Percentiles rank a stretch among this genome's conserved stretches.
Conservation (phyloP, 495 filamentous ascomycete genomes). For the Chaetomium tenue region DNA sequence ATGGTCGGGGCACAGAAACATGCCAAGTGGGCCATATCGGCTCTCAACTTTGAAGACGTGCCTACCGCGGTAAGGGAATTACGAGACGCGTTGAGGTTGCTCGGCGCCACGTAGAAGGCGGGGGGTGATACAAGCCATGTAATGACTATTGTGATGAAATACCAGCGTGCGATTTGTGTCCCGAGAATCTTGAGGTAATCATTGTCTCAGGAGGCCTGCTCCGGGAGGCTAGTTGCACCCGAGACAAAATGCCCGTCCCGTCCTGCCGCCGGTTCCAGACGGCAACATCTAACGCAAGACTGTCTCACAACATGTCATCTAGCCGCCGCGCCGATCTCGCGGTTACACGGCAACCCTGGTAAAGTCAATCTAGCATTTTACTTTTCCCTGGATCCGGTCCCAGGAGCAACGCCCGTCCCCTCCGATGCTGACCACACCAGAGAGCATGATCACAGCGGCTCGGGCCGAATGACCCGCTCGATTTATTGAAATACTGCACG, state of each 20-base stretch:
- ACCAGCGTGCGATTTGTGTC: neutral
- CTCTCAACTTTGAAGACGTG: constrained; percentile 94
- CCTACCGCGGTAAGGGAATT: constrained; percentile 86
- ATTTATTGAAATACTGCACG: neutral
- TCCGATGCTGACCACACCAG: neutral
- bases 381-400: neutral
- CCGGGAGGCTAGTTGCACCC: constrained; percentile 2
- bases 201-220: constrained; percentile 4
- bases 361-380: neutral
- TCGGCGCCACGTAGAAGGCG: constrained; percentile 52
- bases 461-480: constrained; percentile 14
- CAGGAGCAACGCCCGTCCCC: neutral
- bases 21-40: constrained; percentile 95
- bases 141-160: constrained; percentile 15
- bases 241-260: neutral
- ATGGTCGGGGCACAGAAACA: constrained; percentile 86
- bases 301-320: constrained; percentile 14
- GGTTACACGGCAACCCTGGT: constrained; percentile 5
- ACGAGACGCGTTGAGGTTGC: constrained; percentile 63
- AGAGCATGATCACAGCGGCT: constrained; percentile 2
- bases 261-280: neutral
- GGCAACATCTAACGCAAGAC: neutral
- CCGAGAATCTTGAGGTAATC: neutral
- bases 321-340: constrained; percentile 8
- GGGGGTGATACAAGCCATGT: constrained; percentile 11